Evolutionary conservation across 148 eudicot genomes (phyloP).

Genomic region (Polygonum aviculare): DNA sequence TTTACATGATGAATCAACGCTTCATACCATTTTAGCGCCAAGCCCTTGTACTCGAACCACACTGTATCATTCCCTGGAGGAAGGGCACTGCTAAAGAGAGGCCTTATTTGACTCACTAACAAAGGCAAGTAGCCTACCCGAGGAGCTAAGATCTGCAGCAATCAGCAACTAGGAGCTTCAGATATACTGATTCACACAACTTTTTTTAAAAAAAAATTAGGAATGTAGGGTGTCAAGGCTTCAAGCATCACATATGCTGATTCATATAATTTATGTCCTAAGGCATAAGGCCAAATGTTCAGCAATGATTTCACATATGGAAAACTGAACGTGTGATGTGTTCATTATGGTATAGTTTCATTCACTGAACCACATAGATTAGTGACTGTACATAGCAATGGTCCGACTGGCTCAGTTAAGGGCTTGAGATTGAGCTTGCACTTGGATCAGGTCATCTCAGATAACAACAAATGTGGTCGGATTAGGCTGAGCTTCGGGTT

Average conservation of each 20-base stretch:
- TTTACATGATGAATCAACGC: neutral
- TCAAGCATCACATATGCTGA: neutral
- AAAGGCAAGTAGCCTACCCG: slow-evolving; percentile 85
- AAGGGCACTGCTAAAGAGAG: slow-evolving; percentile 75
- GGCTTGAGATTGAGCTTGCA: neutral
- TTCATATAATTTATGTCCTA: neutral
- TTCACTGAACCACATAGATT: neutral
- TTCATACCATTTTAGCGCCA: slow-evolving; percentile 81
- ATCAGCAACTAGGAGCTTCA: neutral
- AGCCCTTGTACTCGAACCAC: slow-evolving; percentile 92
- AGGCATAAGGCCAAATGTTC: neutral
- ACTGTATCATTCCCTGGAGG: slow-evolving; percentile 92
- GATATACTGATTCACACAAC: neutral
- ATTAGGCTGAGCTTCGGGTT: neutral
- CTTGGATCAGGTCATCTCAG: neutral
- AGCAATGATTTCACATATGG: neutral
- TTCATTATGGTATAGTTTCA: neutral
- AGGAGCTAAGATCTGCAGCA: slow-evolving; percentile 77
- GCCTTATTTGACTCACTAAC: slow-evolving; percentile 62
- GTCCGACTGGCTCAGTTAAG: neutral
- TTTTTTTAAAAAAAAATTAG: neutral
- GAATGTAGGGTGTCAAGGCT: neutral
- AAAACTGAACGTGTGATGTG: neutral
- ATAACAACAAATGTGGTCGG: neutral
- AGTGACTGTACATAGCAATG: neutral